These are phyloP conservation scores for Rehmannia glutinosa DNA, from an alignment of 257 asterid species.

Conservation along the genomic window DNA sequence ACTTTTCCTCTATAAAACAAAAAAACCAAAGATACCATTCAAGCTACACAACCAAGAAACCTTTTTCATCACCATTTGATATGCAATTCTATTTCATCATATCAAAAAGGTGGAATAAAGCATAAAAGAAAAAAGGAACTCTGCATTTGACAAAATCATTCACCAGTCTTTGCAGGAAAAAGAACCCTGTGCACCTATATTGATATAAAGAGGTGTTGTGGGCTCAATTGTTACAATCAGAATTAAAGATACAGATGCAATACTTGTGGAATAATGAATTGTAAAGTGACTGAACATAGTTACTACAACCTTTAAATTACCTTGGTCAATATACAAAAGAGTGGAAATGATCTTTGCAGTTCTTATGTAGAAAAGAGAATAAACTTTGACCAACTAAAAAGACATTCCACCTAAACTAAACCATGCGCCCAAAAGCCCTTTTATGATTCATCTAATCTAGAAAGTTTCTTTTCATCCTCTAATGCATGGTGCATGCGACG, in stretches of 20 bases:
- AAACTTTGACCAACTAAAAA: constrained; percentile 5
- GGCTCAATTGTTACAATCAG: background rate
- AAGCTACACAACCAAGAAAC: background rate
- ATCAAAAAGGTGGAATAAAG: constrained; percentile 20
- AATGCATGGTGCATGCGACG: constrained; percentile 9
- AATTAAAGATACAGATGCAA: constrained; percentile 4
- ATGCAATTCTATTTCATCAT: constrained; percentile 5
- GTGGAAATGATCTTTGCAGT: constrained; percentile 4
- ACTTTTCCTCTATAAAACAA: constrained; percentile 24
- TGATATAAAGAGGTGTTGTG: background rate
- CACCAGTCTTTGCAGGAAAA: constrained; percentile 3
- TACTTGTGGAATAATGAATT: constrained; percentile 26
- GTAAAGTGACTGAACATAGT: constrained; percentile 21
- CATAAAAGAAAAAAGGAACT: background rate
- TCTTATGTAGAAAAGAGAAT: background rate
- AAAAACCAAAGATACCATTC: background rate
- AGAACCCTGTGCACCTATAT: background rate
- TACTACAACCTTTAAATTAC: background rate
- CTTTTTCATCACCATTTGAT: constrained; percentile 18
- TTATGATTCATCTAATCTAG: background rate
- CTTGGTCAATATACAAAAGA: constrained; percentile 15
- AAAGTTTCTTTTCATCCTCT: background rate
- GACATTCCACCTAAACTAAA: constrained; percentile 8
- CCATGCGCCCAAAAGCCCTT: constrained; percentile 17
- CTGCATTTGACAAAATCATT: constrained; percentile 15